Evolutionary conservation across 1,139 yeast genomes (phyloP).

Genomic region (Geotrichum fermentans): DNA sequence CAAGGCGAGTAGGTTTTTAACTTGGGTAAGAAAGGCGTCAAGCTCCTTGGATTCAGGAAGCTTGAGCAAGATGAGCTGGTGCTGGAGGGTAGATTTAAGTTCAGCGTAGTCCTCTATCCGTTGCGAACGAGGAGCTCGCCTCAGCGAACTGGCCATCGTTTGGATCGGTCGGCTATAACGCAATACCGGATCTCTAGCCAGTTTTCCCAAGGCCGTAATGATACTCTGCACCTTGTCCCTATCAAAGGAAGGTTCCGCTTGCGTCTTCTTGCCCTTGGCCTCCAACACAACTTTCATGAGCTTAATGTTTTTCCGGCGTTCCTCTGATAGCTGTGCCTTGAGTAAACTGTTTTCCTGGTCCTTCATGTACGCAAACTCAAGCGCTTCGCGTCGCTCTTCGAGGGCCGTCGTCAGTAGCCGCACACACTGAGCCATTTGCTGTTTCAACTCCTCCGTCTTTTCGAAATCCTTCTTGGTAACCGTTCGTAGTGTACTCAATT

Average conservation of each 20-base stretch:
- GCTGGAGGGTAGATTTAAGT: conserved; percentile 7
- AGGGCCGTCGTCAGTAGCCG: conserved; percentile 11
- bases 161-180: conserved; percentile 3
- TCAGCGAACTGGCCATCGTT: conserved; percentile 7
- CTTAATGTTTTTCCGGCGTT: conserved; percentile 13
- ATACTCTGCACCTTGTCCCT: conserved; percentile 4
- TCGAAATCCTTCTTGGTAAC: conserved; percentile 6
- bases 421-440: conserved; percentile 15
- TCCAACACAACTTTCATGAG: conserved; percentile 13
- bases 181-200: background rate
- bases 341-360: conserved; percentile 11
- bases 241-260: conserved; percentile 6
- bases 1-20: background rate
- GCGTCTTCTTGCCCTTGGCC: background rate
- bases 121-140: conserved; percentile 4
- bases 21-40: background rate
- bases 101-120: conserved; percentile 5
- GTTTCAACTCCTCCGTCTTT: conserved; percentile 9
- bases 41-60: conserved; percentile 11
- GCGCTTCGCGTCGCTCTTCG: conserved; percentile 15
- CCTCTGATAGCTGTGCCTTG: conserved; percentile 11
- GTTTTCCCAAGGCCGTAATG: background rate
- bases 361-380: conserved; percentile 15
- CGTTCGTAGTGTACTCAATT: conserved; percentile 8
- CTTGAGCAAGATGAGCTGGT: conserved; percentile 10